These are phyloP conservation scores for Aspergillus viridinutans DNA, from an alignment of 2,329 filamentous ascomycete species.

Conservation along the genomic window DNA sequence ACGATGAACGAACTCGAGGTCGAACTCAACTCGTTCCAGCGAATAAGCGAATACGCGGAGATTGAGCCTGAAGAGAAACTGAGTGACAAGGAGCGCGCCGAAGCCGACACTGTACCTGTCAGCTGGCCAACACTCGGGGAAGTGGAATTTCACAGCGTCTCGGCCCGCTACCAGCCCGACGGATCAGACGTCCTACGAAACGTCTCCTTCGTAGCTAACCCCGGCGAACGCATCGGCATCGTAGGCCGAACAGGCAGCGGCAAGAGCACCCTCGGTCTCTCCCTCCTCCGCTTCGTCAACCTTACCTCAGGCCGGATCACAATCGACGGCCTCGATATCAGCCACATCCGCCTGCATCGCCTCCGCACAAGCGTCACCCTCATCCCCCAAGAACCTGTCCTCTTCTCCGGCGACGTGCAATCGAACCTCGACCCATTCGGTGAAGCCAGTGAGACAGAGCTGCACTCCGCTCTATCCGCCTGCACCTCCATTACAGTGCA, in stretches of 20 bases:
- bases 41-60: constrained; percentile 20
- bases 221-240: constrained; percentile 25
- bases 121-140: constrained; percentile 22
- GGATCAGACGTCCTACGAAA: constrained; percentile 21
- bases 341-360: constrained; percentile 47
- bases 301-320: constrained; percentile 49
- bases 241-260: constrained; percentile 33
- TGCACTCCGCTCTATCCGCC: constrained; percentile 19
- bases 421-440: constrained; percentile 58
- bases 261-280: constrained; percentile 46
- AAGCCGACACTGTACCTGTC: constrained; percentile 11
- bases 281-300: constrained; percentile 52
- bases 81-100: constrained; percentile 3
- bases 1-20: constrained; percentile 55
- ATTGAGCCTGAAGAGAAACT: constrained; percentile 22
- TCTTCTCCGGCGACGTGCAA: constrained; percentile 56
- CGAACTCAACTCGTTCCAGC: constrained; percentile 45
- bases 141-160: constrained; percentile 22
- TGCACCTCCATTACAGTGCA: constrained; percentile 34
- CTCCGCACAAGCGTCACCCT: constrained; percentile 55
- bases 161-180: constrained; percentile 18
- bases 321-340: constrained; percentile 55
- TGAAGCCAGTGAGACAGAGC: constrained; percentile 49
- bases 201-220: constrained; percentile 18
- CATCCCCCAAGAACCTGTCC: constrained; percentile 57